Evolutionary conservation across 257 asterid genomes (phyloP).

Genomic region (Petunia axillaris): DNA sequence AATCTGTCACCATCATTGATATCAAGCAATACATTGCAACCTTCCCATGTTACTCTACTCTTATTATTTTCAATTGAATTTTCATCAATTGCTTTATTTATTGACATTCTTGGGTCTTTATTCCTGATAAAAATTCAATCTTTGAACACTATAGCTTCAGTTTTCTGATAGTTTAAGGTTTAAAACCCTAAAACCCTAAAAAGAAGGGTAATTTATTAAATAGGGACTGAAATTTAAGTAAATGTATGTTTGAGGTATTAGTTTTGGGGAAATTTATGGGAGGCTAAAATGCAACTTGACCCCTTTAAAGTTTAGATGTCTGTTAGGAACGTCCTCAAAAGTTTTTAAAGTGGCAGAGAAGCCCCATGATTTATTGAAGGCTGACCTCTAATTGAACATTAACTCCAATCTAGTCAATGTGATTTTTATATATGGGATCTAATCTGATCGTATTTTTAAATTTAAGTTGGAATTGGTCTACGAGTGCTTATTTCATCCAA

Average conservation of each 20-base stretch:
- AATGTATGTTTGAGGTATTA: not conserved
- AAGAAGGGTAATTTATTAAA: not conserved
- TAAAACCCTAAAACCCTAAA: constrained; percentile 22
- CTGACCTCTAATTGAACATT: not conserved
- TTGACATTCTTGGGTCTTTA: constrained; percentile 42
- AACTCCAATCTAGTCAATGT: not conserved
- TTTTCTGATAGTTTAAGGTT: not conserved
- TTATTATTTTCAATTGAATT: constrained; percentile 27
- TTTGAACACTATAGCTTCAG: constrained; percentile 15
- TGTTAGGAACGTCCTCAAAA: not conserved
- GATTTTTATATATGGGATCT: not conserved
- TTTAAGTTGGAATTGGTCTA: not conserved
- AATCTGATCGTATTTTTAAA: no score
- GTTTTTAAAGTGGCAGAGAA: not conserved
- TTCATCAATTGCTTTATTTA: constrained; percentile 31
- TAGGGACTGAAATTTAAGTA: not conserved
- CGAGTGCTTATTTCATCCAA: not conserved
- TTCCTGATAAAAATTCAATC: not conserved
- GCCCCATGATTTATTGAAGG: not conserved
- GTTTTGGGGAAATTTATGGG: not conserved
- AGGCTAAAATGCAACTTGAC: not conserved
- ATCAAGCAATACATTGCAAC: constrained; percentile 95
- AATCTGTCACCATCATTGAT: constrained; percentile 91
- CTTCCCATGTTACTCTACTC: constrained; percentile 84
- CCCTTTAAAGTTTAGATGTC: not conserved